A percentile compares a stretch with the other conserved stretches of the same genome.
Evolutionary conservation across 192 early-diverging fungal species (phyloP).

Genomic region (Pecoramyces ruminantium): DNA sequence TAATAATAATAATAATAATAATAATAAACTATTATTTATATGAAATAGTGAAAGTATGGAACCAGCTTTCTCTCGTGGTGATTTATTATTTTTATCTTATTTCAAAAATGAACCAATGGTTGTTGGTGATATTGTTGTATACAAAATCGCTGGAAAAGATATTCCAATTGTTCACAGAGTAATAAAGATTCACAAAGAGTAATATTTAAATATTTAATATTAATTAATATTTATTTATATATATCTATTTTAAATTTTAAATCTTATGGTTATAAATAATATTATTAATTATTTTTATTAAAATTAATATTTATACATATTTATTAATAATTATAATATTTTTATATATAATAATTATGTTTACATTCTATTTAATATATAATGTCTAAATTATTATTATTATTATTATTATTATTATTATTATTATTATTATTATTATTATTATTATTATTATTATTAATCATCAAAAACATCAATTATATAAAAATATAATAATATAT

Average conservation of each 20-base stretch:
- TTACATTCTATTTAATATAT: too few species aligned
- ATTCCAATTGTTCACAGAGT: constrained; percentile 97
- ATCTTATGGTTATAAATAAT: not conserved
- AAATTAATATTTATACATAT: too few species aligned
- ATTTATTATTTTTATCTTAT: constrained; percentile 62
- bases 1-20: too few species aligned
- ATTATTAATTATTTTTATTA: too few species aligned
- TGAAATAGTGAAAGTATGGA: constrained; percentile 77
- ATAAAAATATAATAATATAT: not conserved
- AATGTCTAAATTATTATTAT: too few species aligned
- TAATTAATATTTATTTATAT: not conserved
- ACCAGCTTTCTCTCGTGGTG: constrained; percentile 86
- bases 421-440: too few species aligned
- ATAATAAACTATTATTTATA: too few species aligned
- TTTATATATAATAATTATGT: too few species aligned
- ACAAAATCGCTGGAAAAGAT: constrained; percentile 68
- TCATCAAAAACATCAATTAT: too few species aligned
- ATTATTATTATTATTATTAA: not conserved
- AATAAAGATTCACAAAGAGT: constrained; percentile 78
- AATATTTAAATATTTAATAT: constrained; percentile 1
- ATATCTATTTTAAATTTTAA: not conserved
- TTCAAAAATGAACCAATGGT: constrained; percentile 46
- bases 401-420: too few species aligned
- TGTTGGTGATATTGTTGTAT: constrained; percentile 89
- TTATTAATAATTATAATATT: too few species aligned